A percentile compares a stretch with the other conserved stretches of the same genome.
These are phyloP conservation scores for Diaporthe ampelina DNA, from an alignment of 2,329 filamentous ascomycete genomes.

Conservation along the genomic window DNA sequence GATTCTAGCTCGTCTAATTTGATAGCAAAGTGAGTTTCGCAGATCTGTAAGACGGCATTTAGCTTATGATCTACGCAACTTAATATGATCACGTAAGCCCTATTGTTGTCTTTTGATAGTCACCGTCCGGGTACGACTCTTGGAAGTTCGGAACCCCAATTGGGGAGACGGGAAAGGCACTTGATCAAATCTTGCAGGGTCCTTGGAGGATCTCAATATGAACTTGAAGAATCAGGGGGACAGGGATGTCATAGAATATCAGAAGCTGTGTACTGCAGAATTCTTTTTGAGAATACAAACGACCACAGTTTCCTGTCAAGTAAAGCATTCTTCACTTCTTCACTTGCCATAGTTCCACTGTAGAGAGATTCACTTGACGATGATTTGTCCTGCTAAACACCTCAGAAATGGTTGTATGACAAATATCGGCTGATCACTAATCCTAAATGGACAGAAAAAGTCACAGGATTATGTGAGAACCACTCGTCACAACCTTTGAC, in stretches of 20 bases:
- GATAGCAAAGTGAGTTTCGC: not conserved
- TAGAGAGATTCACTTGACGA: not conserved
- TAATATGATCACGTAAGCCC: constrained; percentile 22
- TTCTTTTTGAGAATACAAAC: not conserved
- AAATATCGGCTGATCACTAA: not conserved
- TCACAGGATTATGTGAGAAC: not conserved
- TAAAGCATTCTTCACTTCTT: not conserved
- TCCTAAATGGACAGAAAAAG: not conserved
- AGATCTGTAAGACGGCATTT: constrained; percentile 7
- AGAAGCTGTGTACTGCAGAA: not conserved
- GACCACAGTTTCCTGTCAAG: not conserved
- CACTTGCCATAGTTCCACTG: too few species aligned
- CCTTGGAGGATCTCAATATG: not conserved
- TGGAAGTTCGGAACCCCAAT: not conserved
- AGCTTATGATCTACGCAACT: not conserved
- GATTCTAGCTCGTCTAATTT: not conserved
- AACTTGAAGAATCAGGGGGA: not conserved
- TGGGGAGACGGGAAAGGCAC: not conserved
- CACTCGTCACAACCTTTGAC: not conserved
- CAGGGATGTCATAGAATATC: not conserved
- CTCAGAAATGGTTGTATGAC: not conserved
- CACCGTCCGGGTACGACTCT: not conserved
- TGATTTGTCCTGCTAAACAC: not conserved
- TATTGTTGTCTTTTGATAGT: not conserved
- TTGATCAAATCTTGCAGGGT: not conserved